A percentile compares a stretch with the other conserved stretches of the same genome.
Conservation (phyloP, 805 yeast genomes). For the Saturnispora ahearnii region DNA sequence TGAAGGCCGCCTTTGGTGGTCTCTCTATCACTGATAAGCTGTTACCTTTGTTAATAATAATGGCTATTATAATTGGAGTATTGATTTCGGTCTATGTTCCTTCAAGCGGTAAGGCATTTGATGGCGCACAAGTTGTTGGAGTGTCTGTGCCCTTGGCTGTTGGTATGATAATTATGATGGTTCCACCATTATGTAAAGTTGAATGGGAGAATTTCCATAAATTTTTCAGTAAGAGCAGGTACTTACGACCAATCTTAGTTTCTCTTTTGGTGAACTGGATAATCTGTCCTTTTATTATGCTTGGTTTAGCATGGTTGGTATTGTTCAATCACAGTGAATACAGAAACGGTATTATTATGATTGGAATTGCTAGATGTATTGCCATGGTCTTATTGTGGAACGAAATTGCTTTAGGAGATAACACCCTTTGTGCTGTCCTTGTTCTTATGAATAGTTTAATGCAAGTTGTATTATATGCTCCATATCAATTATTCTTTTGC, state of each 20-base stretch:
- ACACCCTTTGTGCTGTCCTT: constrained; percentile 40
- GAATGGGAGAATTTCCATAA: constrained; percentile 38
- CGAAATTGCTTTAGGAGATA: constrained; percentile 44
- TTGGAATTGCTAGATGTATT: constrained; percentile 51
- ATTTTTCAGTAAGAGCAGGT: constrained; percentile 15
- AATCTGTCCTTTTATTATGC: constrained; percentile 47
- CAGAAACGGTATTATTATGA: constrained; percentile 47
- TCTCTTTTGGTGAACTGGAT: constrained; percentile 46
- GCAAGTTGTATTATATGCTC: constrained; percentile 46
- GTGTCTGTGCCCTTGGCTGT: constrained; percentile 40
- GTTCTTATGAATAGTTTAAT: constrained; percentile 43
- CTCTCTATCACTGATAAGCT: constrained; percentile 30
- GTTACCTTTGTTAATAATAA: constrained; percentile 20
- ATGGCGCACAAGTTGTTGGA: constrained; percentile 28
- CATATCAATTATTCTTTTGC: constrained; percentile 40
- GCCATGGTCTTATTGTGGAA: constrained; percentile 59
- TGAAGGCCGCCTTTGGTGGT: constrained; percentile 6
- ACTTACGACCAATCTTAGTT: constrained; percentile 27
- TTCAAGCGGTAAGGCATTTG: constrained; percentile 28
- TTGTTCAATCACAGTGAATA: constrained; percentile 40
- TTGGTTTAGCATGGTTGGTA: constrained; percentile 45
- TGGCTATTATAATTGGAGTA: constrained; percentile 32
- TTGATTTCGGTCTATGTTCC: constrained; percentile 36
- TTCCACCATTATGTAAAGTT: constrained; percentile 48
- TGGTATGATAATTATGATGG: constrained; percentile 48